Percentiles rank a stretch among this genome's conserved stretches.
Conservation (phyloP, 352 stramenopile genomes). For the Phytophthora hybrid region DNA sequence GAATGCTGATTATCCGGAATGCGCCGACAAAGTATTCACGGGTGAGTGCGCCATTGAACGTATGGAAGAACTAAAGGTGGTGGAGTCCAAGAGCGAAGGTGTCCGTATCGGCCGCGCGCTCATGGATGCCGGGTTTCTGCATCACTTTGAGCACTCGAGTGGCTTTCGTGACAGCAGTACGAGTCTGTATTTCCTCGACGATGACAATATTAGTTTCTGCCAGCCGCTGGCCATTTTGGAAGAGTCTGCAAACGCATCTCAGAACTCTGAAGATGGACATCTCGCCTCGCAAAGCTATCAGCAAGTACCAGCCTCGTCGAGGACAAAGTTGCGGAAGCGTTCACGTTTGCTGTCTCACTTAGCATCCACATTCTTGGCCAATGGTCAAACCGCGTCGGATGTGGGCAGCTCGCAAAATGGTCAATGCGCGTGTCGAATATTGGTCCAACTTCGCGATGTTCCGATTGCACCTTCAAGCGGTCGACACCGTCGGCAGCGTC, state of each 20-base stretch:
- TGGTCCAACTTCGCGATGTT: slow-evolving; percentile 17
- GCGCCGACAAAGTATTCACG: slow-evolving; percentile 32
- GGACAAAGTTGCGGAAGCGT: slow-evolving; percentile 25
- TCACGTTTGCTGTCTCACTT: slow-evolving; percentile 27
- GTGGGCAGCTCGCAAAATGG: slow-evolving; percentile 3
- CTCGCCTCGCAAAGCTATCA: slow-evolving; percentile 5
- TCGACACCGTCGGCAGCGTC: slow-evolving; percentile 9
- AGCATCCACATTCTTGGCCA: slow-evolving; percentile 22
- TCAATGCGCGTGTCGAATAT: slow-evolving; percentile 19
- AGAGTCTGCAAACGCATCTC: slow-evolving; percentile 18
- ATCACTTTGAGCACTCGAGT: slow-evolving; percentile 49
- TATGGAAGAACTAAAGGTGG: slow-evolving; percentile 40
- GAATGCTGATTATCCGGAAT: background rate
- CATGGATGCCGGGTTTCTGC: slow-evolving; percentile 68
- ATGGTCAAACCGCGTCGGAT: slow-evolving; percentile 9
- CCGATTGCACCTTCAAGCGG: slow-evolving; percentile 15
- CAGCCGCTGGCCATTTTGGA: slow-evolving; percentile 49
- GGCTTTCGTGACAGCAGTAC: slow-evolving; percentile 32
- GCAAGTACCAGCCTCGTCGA: slow-evolving; percentile 3
- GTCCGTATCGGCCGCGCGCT: slow-evolving; percentile 56
- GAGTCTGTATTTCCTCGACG: slow-evolving; percentile 54
- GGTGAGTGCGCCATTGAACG: slow-evolving; percentile 35
- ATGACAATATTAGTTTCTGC: slow-evolving; percentile 45
- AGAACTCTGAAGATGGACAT: slow-evolving; percentile 17
- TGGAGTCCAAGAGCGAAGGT: slow-evolving; percentile 37